Conservation (phyloP, 305 asterid species). For the Rubia tinctorum region DNA sequence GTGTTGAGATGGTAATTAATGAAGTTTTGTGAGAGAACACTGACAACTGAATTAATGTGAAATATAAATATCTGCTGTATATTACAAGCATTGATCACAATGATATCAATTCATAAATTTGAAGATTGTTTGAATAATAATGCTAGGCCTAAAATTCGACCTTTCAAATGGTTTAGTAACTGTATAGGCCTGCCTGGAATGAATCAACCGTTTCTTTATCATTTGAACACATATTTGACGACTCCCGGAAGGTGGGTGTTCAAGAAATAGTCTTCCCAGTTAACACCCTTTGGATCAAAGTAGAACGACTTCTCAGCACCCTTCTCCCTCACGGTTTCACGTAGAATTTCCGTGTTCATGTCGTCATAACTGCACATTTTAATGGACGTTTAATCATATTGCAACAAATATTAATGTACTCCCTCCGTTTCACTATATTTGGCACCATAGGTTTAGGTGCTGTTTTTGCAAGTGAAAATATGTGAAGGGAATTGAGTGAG, state of each 20-base stretch:
- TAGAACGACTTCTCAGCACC: slow-evolving; percentile 33
- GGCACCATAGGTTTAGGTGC: no score
- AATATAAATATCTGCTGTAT: background rate
- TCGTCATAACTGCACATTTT: slow-evolving; percentile 63
- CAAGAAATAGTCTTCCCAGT: slow-evolving; percentile 77
- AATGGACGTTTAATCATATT: no score
- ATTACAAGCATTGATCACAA: background rate
- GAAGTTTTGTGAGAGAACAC: background rate
- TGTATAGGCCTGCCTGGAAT: background rate
- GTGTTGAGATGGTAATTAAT: background rate
- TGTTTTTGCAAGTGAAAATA: no score
- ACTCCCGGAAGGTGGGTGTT: slow-evolving; percentile 63
- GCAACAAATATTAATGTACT: no score
- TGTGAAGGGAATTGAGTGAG: no score
- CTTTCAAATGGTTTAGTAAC: background rate
- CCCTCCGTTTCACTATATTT: no score
- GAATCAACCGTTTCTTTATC: no score
- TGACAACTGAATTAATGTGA: background rate
- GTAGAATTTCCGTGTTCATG: slow-evolving; percentile 62
- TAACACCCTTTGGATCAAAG: slow-evolving; percentile 61
- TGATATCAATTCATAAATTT: background rate
- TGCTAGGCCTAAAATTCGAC: background rate
- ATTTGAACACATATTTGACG: slow-evolving; percentile 42
- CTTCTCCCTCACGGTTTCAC: slow-evolving; percentile 32
- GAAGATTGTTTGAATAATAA: background rate